These are phyloP conservation scores for Puccinia horiana DNA, from an alignment of 1,284 basidiomycete genomes.

Conservation along the genomic window DNA sequence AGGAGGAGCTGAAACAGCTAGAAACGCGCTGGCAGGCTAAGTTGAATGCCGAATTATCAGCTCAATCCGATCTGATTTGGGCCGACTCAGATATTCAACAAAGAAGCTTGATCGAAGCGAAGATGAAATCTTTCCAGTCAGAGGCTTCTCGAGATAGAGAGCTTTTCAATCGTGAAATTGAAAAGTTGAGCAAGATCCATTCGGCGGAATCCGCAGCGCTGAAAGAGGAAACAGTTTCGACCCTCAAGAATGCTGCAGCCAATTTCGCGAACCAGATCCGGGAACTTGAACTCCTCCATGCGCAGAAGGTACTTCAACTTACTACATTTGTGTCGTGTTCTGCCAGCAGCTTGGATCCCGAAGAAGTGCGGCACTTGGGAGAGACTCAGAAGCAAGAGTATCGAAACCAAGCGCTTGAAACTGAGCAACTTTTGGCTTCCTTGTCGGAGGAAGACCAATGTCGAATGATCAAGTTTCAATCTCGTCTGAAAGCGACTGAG, in stretches of 20 bases:
- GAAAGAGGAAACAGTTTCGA: neutral
- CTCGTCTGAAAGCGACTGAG: neutral
- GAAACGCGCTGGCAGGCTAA: constrained; percentile 18
- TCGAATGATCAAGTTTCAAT: constrained; percentile 40
- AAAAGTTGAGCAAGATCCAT: neutral
- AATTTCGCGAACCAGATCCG: neutral
- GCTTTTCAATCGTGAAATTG: neutral
- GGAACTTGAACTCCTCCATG: constrained; percentile 15
- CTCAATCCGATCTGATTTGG: constrained; percentile 29
- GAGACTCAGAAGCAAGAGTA: neutral
- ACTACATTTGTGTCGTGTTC: neutral
- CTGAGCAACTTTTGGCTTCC: neutral
- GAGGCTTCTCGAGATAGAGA: constrained; percentile 6
- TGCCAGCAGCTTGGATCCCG: neutral
- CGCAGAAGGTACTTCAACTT: neutral
- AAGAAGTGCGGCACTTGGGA: neutral
- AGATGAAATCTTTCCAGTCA: neutral
- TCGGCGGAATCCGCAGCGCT: neutral
- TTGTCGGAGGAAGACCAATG: constrained; percentile 32
- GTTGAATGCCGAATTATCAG: constrained; percentile 16
- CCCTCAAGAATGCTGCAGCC: neutral
- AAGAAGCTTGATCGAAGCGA: neutral
- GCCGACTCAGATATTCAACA: constrained; percentile 18
- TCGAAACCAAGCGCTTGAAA: neutral
- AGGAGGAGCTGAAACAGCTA: constrained; percentile 9